Evolutionary conservation across 73 alveolate genomes (phyloP), one percentile per base, ranked within the genome.

Genomic region (Paramecium primaurelia): DNA sequence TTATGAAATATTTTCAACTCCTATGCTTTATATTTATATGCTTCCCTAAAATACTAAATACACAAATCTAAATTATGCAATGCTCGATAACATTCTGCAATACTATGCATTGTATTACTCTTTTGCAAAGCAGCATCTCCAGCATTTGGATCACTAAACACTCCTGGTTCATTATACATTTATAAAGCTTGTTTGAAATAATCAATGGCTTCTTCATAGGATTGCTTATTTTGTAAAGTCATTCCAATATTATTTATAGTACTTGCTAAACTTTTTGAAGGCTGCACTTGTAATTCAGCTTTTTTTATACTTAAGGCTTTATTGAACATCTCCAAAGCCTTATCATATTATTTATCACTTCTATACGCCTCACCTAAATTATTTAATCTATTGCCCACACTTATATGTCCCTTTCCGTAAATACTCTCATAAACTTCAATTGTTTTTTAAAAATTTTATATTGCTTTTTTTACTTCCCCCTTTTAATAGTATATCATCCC

Each of bases 111-210:
- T 14, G 91, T 80, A 45, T 80, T 80, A 26, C 91, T 80, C 77
- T 80, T 45, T 49, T 80, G 49, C 30, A 80, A 12, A 49, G 91
- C 91, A 47, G 77, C 91, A 80, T 80, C 91, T 45, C 91, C 91
- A 45, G 73, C 91, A 80, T 80, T 80, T 20, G 91, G 91, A 80
- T 80, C 75, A 22, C 77, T 47, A 26, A 45, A 80, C 47, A 47
- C 73, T 10, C 91, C 91, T 45, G 91, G 91, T 47, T 80, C 91
- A 80, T 80, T 80, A 80, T 80, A 80, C 91, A 80, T 80, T 80
- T 49, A 4, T 12, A 80, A 28, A 4, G 91, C 71, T 25, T 40
- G 11, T 80, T 45, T 32, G 26, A 80, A 80, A 25, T 80, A 47
- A 32, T 80, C 91, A 18, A 80, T 80, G 25, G 91, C 91, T 28